Base-by-base conservation (phyloP, 345 rosid species). In the Camelina laxa region DNA sequence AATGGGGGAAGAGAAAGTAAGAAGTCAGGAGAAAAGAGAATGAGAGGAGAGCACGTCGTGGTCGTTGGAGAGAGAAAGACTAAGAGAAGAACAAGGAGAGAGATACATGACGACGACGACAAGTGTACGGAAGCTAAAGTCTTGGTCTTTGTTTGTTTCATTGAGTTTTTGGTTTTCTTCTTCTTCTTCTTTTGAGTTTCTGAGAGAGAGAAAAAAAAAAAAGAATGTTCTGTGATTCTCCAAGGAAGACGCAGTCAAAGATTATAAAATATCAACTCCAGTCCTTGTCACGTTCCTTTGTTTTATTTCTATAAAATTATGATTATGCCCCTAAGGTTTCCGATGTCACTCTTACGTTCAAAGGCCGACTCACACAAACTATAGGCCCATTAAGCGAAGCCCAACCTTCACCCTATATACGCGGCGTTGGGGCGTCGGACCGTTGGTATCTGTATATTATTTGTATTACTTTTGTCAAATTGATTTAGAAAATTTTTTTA, bases 51-150 rank as follows among this genome's bases (percentile, higher is more conserved):
- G 75, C 70, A 65, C 73, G 79, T 62, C 45, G 69, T 60, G 65
- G 77, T 66, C 33, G 77, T 66, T 33, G 69, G 69, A 72, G 50
- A 19, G 48, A 44, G 8, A 74, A 71, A 47, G 49, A n/a, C 3
- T 14, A 14, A 47, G 19, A 45, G 48, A 44, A 14, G 89, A 0
- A 39, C 7, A 14, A 38, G 78, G 69, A 69, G 36, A 84, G 90
- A 36, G 84, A 82, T 0, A 85, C 79, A 79, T 69, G 66, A 68
- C 19, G 45, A 68, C 19, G 45, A 61, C 55, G 74, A 71, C 68
- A 48, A 78, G 73, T 77, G 81, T 68, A 82, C 77, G 80, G 87
- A 75, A 69, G 20, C n/a, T 51, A 65, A 56, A 2, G 54, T 60
- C 11, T 69, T 60, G 60, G 73, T 67, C 12, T 75, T 24, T 39